A percentile compares a stretch with the other conserved stretches of the same genome.
These are phyloP conservation scores for Solanum tarijense DNA, from an alignment of 257 asterid genomes.

Conservation along the genomic window DNA sequence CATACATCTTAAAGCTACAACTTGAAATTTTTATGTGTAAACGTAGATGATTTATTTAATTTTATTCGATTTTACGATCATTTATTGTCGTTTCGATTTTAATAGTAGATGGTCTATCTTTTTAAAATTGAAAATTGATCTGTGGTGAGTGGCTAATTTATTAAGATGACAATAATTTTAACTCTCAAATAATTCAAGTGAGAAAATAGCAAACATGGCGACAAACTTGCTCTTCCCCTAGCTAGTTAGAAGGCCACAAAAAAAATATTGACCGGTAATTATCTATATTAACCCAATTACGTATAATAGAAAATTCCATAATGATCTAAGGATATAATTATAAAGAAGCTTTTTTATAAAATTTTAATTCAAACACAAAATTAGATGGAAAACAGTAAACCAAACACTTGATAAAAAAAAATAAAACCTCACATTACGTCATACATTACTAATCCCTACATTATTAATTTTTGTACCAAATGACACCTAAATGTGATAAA, in stretches of 20 bases:
- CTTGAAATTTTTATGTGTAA: not conserved
- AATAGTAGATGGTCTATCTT: not conserved
- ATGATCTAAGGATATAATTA: too few relatives aligned
- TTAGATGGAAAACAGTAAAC: too few relatives aligned
- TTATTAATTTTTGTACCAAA: too few relatives aligned
- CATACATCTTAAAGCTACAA: not conserved
- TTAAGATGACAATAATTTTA: not conserved
- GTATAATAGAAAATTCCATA: too few relatives aligned
- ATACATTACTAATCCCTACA: too few relatives aligned
- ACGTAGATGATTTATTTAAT: not conserved
- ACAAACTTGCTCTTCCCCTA: not conserved
- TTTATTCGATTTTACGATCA: too few relatives aligned
- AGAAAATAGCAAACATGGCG: not conserved
- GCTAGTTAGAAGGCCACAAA: not conserved
- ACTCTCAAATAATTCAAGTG: not conserved
- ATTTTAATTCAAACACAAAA: too few relatives aligned
- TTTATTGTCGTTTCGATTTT: too few relatives aligned
- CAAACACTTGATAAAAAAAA: too few relatives aligned
- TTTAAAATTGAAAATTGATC: not conserved
- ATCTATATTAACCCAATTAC: too few relatives aligned
- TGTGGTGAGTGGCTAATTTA: not conserved
- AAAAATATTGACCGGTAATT: rapidly evolving
- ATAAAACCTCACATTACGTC: too few relatives aligned
- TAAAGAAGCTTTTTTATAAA: too few relatives aligned
- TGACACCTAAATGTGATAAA: not conserved